A percentile compares a stretch with the other conserved stretches of the same genome.
Conservation (phyloP, 2,329 filamentous ascomycete species). For the Aspergillus persii region DNA sequence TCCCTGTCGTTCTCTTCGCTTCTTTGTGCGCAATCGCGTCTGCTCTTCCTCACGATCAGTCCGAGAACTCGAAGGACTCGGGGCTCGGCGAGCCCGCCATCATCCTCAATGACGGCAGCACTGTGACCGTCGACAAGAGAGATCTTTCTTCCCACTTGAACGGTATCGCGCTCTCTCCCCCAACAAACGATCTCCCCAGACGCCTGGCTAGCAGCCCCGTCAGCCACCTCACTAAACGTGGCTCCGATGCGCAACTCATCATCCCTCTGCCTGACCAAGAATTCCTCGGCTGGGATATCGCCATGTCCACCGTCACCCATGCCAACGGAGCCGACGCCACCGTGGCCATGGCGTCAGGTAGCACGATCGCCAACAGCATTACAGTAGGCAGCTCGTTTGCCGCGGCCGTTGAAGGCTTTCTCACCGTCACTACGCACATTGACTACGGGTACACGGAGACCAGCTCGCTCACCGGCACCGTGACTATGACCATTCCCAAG, state of each 20-base stretch:
- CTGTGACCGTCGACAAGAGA: conserved; percentile 11
- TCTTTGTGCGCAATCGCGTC: background rate
- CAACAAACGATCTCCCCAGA: conserved; percentile 2
- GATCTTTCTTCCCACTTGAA: conserved; percentile 9
- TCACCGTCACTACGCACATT: conserved; percentile 3
- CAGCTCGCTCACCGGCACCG: conserved; percentile 15
- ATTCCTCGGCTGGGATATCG: conserved; percentile 19
- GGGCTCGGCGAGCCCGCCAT: conserved; percentile 9
- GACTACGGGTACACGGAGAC: conserved; percentile 10
- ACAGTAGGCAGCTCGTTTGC: conserved; percentile 6
- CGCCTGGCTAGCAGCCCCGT: background rate
- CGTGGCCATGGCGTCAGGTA: conserved; percentile 12
- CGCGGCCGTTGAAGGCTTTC: conserved; percentile 9
- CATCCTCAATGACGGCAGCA: conserved; percentile 10
- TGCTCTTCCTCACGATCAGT: conserved; percentile 2
- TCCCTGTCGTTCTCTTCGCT: background rate
- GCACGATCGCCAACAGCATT: conserved; percentile 16
- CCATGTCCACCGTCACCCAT: conserved; percentile 17
- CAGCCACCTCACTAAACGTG: conserved; percentile 4
- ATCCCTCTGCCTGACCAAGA: conserved; percentile 15
- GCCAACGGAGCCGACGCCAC: conserved; percentile 16
- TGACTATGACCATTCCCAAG: conserved; percentile 18
- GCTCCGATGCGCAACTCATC: conserved; percentile 9
- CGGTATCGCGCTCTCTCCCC: conserved; percentile 1
- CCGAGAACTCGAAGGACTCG: background rate